Evolutionary conservation across 2,329 filamentous ascomycete species (phyloP).

Genomic region (Fusarium virguliforme): DNA sequence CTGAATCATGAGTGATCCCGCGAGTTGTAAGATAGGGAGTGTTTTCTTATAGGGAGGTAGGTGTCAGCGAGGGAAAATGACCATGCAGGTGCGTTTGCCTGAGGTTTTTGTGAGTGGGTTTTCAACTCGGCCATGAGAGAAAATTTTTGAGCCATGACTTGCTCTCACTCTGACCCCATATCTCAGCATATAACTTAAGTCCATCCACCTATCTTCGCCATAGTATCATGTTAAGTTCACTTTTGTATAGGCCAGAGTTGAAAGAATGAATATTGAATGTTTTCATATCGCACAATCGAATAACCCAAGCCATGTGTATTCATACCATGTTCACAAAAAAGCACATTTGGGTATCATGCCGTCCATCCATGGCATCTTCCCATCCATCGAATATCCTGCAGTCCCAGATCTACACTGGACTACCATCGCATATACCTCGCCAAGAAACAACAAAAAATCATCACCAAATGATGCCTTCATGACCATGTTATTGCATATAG

Average conservation of each 20-base stretch:
- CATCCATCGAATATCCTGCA: constrained; percentile 21
- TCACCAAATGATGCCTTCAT: constrained; percentile 26
- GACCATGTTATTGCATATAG: constrained; percentile 26
- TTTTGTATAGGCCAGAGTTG: not conserved
- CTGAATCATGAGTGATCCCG: not conserved
- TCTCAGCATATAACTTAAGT: constrained; percentile 6
- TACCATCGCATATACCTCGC: constrained; percentile 22
- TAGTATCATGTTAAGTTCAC: too few relatives aligned
- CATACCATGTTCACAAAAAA: constrained; percentile 16
- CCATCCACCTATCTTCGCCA: not conserved
- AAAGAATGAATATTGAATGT: constrained; percentile 14
- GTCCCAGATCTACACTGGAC: constrained; percentile 29
- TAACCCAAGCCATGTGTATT: constrained; percentile 33
- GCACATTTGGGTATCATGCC: constrained; percentile 48
- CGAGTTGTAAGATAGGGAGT: not conserved
- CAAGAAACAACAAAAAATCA: constrained; percentile 24
- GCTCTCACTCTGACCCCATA: constrained; percentile 29
- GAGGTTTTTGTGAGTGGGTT: constrained; percentile 47
- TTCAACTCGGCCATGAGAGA: constrained; percentile 41
- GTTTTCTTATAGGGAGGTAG: not conserved
- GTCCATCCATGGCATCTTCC: constrained; percentile 39
- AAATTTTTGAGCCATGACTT: constrained; percentile 42
- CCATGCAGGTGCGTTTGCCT: constrained; percentile 20
- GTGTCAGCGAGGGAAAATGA: not conserved
- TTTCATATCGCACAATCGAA: constrained; percentile 27